Percentiles rank a stretch among this genome's conserved stretches.
Conservation (phyloP, 345 rosid genomes). For the Murraya koenigii region DNA sequence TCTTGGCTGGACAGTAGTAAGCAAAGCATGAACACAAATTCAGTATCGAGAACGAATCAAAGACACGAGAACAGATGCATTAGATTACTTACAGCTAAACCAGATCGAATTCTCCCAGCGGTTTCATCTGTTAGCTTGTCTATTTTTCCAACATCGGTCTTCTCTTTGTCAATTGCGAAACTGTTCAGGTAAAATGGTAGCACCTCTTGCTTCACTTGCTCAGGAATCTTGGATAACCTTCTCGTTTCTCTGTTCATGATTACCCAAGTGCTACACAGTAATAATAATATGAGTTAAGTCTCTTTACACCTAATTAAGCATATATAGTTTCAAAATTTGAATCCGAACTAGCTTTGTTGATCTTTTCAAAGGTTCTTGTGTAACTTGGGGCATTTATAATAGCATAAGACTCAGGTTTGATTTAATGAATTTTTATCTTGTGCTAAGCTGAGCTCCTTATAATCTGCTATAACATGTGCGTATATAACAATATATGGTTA, state of each 20-base stretch:
- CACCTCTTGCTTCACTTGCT: conserved; percentile 52
- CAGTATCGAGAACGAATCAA: background rate
- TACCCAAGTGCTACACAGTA: conserved; percentile 57
- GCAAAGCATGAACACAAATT: background rate
- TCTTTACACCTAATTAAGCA: background rate
- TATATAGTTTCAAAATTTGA: too few relatives aligned
- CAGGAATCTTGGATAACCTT: conserved; percentile 55
- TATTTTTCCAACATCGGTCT: conserved; percentile 38
- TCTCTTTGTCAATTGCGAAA: conserved; percentile 36
- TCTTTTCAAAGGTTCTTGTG: too few relatives aligned
- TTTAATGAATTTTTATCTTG: too few relatives aligned
- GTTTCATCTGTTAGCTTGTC: conserved; percentile 52
- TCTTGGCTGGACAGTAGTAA: conserved; percentile 43
- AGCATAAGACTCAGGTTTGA: too few relatives aligned
- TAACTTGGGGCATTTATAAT: too few relatives aligned
- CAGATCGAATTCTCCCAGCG: conserved; percentile 45
- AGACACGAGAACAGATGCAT: too few relatives aligned
- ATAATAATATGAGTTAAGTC: background rate
- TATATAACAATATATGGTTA: too few relatives aligned
- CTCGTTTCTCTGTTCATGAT: conserved; percentile 67
- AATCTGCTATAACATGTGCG: too few relatives aligned
- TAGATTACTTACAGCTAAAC: conserved; percentile 40
- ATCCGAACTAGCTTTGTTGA: too few relatives aligned
- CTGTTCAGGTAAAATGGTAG: conserved; percentile 41
- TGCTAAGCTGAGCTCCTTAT: too few relatives aligned